Base-by-base conservation (phyloP, 75 land plant genomes). In the Pinus tabuliformis region DNA sequence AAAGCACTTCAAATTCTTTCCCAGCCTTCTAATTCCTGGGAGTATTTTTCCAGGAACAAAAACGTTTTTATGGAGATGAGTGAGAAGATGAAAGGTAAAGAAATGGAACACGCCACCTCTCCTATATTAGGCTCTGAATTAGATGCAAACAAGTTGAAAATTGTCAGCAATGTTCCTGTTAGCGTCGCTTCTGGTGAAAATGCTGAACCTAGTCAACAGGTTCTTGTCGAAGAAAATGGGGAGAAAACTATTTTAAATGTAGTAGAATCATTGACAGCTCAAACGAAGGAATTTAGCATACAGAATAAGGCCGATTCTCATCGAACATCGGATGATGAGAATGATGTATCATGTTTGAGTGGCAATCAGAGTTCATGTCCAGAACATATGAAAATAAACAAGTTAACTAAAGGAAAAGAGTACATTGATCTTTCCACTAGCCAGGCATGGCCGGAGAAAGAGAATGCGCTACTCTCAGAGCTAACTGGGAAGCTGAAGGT, bases 31-130 rank as follows among this genome's bases (percentile, higher is more conserved):
- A 68, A 68, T 68, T n/a, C 72, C 22, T 68, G 54, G 72, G 72
- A 68, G 36, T 68, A n/a, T 42, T 68, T 68, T 68, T 68, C 54
- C 20, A 68, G 52, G 49, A 68, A 68, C 52, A 68, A 42, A 39
- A 68, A 68, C 72, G n/a, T 68, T 7, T 68, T 68, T 68, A 45
- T n/a, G 49, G 24, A 68, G 54, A 68, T 68, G 17, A 68, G 72
- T 42, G 42, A 68, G 24, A 68, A 68, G 45, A 45, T 68, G n/a
- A 68, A 45, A n/a, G 72, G 42, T 17, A 68, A 42, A 12, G 22
- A 20, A 20, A 39, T 20, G n/a, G 12, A 2, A n/a, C 26, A 42
- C 6, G 52, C n/a, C n/a, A 39, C 21, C 72, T 20, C 72, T 20
- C 72, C 39, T 6, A 9, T 37, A 42, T 68, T n/a, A 42, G 13